Conservation (phyloP, 1,284 basidiomycete species). For the Chondrostereum purpureum region DNA sequence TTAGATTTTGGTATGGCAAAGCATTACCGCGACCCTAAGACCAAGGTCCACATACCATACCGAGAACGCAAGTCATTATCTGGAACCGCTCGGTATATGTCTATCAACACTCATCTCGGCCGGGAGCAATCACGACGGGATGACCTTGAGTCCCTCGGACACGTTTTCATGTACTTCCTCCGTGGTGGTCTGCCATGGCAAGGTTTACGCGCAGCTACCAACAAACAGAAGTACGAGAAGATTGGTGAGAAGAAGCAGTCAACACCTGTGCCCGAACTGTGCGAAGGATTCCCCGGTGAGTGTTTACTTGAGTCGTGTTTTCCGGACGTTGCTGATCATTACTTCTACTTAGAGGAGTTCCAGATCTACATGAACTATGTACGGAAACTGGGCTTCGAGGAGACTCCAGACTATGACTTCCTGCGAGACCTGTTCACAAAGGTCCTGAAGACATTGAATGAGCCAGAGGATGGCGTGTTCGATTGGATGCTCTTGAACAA, state of each 20-base stretch:
- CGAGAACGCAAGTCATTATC: slow-evolving; percentile 97
- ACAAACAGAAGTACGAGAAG: slow-evolving; percentile 98
- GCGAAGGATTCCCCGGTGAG: slow-evolving; percentile 93
- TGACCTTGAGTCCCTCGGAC: slow-evolving; percentile 90
- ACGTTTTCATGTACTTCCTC: slow-evolving; percentile 98
- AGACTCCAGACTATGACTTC: slow-evolving; percentile 97
- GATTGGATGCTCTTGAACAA: slow-evolving; percentile 97
- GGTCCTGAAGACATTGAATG: slow-evolving; percentile 83
- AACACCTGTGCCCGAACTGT: slow-evolving; percentile 87
- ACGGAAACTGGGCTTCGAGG: slow-evolving; percentile 92
- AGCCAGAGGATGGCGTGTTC: slow-evolving; percentile 88
- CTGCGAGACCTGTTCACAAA: slow-evolving; percentile 92
- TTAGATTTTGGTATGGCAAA: slow-evolving; percentile 97
- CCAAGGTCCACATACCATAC: slow-evolving; percentile 96
- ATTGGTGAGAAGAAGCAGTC: slow-evolving; percentile 98
- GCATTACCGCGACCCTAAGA: slow-evolving; percentile 98
- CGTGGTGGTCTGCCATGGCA: slow-evolving; percentile 94
- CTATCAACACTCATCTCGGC: slow-evolving; percentile 97
- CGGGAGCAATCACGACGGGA: slow-evolving; percentile 87
- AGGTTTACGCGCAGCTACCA: slow-evolving; percentile 90
- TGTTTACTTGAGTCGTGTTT: slow-evolving; percentile 13
- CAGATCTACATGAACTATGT: slow-evolving; percentile 97
- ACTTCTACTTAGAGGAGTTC: slow-evolving; percentile 72
- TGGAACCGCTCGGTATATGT: slow-evolving; percentile 97
- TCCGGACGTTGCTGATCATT: slow-evolving; percentile 2